Conservation (phyloP, 73 alveolate species). For the Breviolum minutum region DNA sequence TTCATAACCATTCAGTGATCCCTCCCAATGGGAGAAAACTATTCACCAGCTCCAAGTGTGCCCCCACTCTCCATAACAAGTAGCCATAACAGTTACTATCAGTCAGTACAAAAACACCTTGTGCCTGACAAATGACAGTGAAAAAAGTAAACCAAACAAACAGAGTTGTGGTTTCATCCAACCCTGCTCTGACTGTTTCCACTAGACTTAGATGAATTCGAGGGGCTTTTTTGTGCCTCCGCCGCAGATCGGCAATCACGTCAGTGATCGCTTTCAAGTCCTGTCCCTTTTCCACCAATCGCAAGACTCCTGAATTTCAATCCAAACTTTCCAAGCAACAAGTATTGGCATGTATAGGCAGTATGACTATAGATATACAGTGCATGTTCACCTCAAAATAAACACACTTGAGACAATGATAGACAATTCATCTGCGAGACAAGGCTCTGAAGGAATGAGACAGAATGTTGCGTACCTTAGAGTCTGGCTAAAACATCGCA, state of each 20-base stretch:
- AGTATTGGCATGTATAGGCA: neutral
- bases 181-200: too few species aligned
- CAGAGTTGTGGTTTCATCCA: neutral
- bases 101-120: neutral
- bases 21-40: too few species aligned
- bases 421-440: too few species aligned
- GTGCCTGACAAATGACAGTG: neutral
- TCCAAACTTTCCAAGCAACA: neutral
- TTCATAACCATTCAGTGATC: too few species aligned
- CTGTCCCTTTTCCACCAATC: slow-evolving; percentile 18
- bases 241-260: slow-evolving; percentile 52
- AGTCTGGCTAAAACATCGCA: neutral
- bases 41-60: too few species aligned
- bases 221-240: slow-evolving; percentile 64
- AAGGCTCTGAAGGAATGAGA: slow-evolving; percentile 44
- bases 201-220: neutral
- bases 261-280: slow-evolving; percentile 25
- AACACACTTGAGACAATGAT: too few species aligned
- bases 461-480: slow-evolving; percentile 58
- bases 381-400: too few species aligned
- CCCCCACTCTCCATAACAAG: too few species aligned
- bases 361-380: too few species aligned
- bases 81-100: too few species aligned
- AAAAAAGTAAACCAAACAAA: neutral
- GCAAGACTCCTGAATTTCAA: neutral